Percentiles rank a stretch among this genome's conserved stretches.
Conservation (phyloP, 2,329 filamentous ascomycete species). For the Dendrostoma leiphaemia region DNA sequence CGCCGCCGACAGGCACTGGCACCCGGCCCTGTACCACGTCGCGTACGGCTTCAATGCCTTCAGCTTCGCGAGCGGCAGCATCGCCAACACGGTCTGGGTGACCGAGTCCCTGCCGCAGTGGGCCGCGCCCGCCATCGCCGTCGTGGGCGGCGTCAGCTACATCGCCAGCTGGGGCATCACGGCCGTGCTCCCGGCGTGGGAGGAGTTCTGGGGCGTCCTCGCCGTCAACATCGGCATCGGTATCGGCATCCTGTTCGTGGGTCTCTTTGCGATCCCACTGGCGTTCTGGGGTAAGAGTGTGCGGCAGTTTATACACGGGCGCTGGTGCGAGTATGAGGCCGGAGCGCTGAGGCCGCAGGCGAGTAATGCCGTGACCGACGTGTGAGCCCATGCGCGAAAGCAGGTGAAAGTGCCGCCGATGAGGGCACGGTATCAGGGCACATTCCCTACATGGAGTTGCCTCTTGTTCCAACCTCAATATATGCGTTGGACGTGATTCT, state of each 20-base stretch:
- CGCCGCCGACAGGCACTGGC: constrained; percentile 14
- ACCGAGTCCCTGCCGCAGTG: constrained; percentile 27
- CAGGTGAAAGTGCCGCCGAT: neutral
- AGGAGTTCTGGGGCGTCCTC: constrained; percentile 6
- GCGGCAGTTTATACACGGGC: constrained; percentile 25
- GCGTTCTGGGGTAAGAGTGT: constrained; percentile 27
- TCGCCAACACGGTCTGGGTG: constrained; percentile 26
- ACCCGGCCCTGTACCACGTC: constrained; percentile 11
- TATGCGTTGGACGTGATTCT: neutral
- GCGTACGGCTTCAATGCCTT: constrained; percentile 24
- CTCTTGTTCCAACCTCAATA: too few relatives aligned
- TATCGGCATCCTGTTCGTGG: constrained; percentile 19
- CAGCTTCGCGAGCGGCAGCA: constrained; percentile 20
- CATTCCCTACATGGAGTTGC: too few relatives aligned
- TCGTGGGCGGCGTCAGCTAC: constrained; percentile 23
- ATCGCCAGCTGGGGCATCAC: constrained; percentile 20
- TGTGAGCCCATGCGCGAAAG: neutral
- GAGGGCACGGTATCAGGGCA: too few relatives aligned
- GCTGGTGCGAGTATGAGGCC: constrained; percentile 22
- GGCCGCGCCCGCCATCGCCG: constrained; percentile 23
- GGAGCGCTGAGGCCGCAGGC: constrained; percentile 26
- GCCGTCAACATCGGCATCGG: constrained; percentile 19
- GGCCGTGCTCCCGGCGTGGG: constrained; percentile 17
- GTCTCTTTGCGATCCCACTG: constrained; percentile 23
- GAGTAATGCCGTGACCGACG: neutral